A percentile compares a stretch with the other conserved stretches of the same genome.
Evolutionary conservation across 768 basidiomycete genomes (phyloP).

Genomic region (Tulasnella sp.): DNA sequence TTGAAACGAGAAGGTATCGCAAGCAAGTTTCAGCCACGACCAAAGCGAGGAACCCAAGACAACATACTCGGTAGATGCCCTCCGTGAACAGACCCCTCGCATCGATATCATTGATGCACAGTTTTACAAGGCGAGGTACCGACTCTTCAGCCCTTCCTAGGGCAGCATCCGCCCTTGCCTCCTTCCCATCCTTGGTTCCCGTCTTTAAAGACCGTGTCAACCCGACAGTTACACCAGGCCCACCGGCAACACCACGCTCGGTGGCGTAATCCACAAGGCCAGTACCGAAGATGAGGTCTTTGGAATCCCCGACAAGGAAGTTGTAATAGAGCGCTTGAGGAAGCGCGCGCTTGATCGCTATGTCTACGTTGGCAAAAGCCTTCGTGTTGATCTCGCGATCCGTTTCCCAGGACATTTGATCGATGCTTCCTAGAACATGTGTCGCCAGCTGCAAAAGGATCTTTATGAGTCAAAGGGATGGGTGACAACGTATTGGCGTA

Average conservation of each 20-base stretch:
- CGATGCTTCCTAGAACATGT: constrained; percentile 50
- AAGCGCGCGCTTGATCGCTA: constrained; percentile 45
- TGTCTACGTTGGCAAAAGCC: constrained; percentile 2
- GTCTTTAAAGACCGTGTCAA: constrained; percentile 4
- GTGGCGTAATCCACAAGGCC: constrained; percentile 83
- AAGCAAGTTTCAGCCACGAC: too few relatives aligned
- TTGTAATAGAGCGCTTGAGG: constrained; percentile 71
- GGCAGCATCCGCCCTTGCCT: neutral
- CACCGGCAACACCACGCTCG: constrained; percentile 43
- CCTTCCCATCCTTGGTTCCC: neutral
- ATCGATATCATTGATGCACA: constrained; percentile 79
- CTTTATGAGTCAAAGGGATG: neutral
- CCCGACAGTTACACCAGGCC: constrained; percentile 6
- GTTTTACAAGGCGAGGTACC: constrained; percentile 66
- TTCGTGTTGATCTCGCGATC: constrained; percentile 49
- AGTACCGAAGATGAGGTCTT: constrained; percentile 83
- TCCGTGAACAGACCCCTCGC: constrained; percentile 64
- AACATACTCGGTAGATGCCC: constrained; percentile 66
- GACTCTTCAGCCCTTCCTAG: constrained; percentile 44
- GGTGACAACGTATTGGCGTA: neutral
- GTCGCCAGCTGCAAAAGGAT: constrained; percentile 49
- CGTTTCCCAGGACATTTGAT: constrained; percentile 56
- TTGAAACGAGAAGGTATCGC: constrained; percentile 23
- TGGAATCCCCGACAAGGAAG: constrained; percentile 72
- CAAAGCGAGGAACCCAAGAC: constrained; percentile 4